Evolutionary conservation across 805 yeast species (phyloP), one percentile per base, ranked within the genome.

Genomic region (Nakazawaea ernobii): DNA sequence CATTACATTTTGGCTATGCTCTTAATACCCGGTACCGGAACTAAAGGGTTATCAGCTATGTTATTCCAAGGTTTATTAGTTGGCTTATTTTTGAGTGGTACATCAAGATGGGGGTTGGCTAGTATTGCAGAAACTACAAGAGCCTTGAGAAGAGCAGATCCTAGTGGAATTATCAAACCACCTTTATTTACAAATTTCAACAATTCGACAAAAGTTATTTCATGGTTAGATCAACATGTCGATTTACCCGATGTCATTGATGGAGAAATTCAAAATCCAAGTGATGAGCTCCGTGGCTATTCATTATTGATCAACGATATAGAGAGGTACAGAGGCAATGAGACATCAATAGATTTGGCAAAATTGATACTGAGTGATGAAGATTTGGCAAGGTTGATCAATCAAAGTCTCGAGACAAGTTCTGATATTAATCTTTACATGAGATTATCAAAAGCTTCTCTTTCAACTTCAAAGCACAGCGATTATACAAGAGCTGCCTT

Each of bases 51-150:
- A 36, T 71, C 86, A 0, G 90, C 91, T 0, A 70, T 85, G 54
- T 56, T 84, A 8, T 84, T 87, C 59, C 97, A 91, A 60, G 98
- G 97, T 2, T 75, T 92, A 1, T 67, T 92, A 24, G 61, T 88
- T 0, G 99, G 97, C 0, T 68, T 92, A 39, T 73, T 86, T 43
- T 70, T 90, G 6, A 84, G 91, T 20, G 99, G 99, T 0, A 80
- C 88, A 1, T 79, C 95, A 0, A 70, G 95, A 48, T 92, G 99
- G 99, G 97, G 94, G 48, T 82, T 86, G 57, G 97, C 95, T 2
- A 82, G 96, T 11, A 80, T 92, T 48, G 80, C 86, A 1, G 97
- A 92, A 59, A 87, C 96, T 0, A 75, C 75, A 26, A 66, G 72
- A 4, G 74, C 86, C 2, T 62, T 91, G 39, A 61, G 80, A 48